Percentiles rank a stretch among this genome's conserved stretches.
Conservation (phyloP, 495 filamentous ascomycete genomes). For the Penicillium steckii region DNA sequence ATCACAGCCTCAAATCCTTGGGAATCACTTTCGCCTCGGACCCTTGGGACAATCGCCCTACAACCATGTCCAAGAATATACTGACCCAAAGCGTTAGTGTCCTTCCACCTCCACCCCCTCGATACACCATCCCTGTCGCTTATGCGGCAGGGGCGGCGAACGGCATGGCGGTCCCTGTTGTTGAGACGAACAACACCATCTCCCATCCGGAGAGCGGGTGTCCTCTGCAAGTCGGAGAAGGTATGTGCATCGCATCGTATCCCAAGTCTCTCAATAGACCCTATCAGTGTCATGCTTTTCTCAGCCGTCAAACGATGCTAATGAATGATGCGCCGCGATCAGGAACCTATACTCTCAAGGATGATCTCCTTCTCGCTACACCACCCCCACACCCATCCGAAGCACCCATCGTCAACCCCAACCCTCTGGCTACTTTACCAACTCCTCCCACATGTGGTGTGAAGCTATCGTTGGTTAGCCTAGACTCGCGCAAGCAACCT, state of each 20-base stretch:
- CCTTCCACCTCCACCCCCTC: conserved; percentile 79
- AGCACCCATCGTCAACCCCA: conserved; percentile 77
- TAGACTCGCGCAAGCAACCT: conserved; percentile 60
- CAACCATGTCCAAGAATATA: conserved; percentile 4
- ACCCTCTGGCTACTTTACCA: conserved; percentile 82
- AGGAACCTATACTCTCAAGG: conserved; percentile 87
- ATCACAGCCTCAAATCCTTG: background rate
- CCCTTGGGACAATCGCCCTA: background rate
- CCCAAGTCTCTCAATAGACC: background rate
- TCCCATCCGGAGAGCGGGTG: conserved; percentile 67
- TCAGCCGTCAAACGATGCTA: background rate
- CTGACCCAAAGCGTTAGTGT: conserved; percentile 52
- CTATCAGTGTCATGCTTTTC: background rate
- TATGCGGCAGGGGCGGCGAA: conserved; percentile 65
- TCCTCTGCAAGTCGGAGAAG: conserved; percentile 89
- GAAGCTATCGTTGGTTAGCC: conserved; percentile 73
- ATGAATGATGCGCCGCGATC: background rate
- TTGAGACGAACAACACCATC: conserved; percentile 91
- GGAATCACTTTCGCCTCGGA: background rate
- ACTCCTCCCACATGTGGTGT: conserved; percentile 80
- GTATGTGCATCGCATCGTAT: conserved; percentile 37
- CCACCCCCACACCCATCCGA: conserved; percentile 95
- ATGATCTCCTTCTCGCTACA: conserved; percentile 88
- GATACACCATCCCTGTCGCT: conserved; percentile 67
- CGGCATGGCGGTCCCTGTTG: conserved; percentile 64